These are phyloP conservation scores for Ogataea trehaloabstinens DNA, from an alignment of 805 yeast species.

Conservation along the genomic window DNA sequence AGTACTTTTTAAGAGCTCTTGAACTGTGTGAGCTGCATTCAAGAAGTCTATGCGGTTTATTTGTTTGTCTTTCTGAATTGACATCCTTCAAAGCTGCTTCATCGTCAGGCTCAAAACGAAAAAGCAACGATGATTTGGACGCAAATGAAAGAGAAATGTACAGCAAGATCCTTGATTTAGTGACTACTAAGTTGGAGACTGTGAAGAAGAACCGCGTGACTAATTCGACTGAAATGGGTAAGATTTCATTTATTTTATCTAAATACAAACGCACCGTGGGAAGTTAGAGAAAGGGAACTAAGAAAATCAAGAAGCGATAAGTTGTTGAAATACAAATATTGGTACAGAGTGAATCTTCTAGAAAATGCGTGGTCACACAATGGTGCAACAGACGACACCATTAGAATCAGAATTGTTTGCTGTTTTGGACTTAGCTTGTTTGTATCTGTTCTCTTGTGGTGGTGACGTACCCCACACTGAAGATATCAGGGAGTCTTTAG, in stretches of 20 bases:
- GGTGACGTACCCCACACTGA: slow-evolving; percentile 40
- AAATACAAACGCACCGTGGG: slow-evolving; percentile 1
- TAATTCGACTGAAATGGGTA: slow-evolving; percentile 34
- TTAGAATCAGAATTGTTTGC: slow-evolving; percentile 3
- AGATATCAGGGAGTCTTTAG: slow-evolving; percentile 48
- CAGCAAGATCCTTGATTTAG: slow-evolving; percentile 34
- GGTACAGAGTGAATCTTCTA: neutral
- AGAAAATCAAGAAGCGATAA: neutral
- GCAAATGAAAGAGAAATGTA: slow-evolving; percentile 24
- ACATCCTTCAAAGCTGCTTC: slow-evolving; percentile 5
- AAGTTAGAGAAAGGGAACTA: neutral
- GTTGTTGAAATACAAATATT: slow-evolving; percentile 1
- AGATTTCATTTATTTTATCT: slow-evolving; percentile 33
- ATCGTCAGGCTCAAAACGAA: slow-evolving; percentile 6
- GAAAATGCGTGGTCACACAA: slow-evolving; percentile 18
- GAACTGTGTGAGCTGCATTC: slow-evolving; percentile 71
- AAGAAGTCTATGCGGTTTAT: slow-evolving; percentile 50
- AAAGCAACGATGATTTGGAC: neutral
- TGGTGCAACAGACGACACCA: slow-evolving; percentile 27
- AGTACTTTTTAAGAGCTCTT: slow-evolving; percentile 64
- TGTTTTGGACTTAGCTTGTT: slow-evolving; percentile 22
- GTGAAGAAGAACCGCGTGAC: slow-evolving; percentile 29
- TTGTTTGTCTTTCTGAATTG: slow-evolving; percentile 16
- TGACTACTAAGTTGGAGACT: slow-evolving; percentile 35
- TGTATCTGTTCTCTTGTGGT: slow-evolving; percentile 35